phyloP scores from a whole-genome alignment of 345 rosid genomes.

The Moricandia arvensis region DNA sequence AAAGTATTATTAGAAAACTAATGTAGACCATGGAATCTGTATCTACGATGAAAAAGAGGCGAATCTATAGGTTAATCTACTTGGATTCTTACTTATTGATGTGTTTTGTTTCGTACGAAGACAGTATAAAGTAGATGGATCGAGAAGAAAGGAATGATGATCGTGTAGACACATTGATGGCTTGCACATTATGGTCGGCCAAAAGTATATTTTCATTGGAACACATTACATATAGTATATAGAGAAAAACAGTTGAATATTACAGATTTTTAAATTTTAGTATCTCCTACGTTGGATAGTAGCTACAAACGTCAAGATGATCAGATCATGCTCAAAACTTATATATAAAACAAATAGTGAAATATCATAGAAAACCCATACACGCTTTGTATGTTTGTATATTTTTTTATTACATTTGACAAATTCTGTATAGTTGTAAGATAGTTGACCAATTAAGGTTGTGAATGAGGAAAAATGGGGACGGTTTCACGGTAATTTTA shows the following conservation, averaged over 20 bases:
- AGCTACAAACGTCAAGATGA: not conserved
- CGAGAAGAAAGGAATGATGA: slow-evolving; percentile 6
- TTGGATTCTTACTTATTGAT: not conserved
- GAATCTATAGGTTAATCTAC: not conserved
- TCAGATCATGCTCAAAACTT: no score
- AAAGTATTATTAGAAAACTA: not conserved
- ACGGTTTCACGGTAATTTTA: no score
- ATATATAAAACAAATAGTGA: not conserved
- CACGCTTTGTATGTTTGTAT: not conserved
- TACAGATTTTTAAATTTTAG: not conserved
- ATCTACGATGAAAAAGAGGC: not conserved
- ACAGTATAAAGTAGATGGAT: not conserved
- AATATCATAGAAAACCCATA: not conserved
- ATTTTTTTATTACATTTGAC: not conserved
- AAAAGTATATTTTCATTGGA: not conserved
- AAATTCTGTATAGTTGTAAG: not conserved
- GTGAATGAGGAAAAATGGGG: no score
- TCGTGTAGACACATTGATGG: slow-evolving; percentile 8
- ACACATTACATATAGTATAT: not conserved
- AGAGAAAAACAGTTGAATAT: not conserved
- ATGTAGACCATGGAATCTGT: not conserved
- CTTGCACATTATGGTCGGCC: slow-evolving; percentile 8
- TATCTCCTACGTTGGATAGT: not conserved
- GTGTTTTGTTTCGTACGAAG: not conserved
- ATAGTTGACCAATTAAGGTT: not conserved